Base-by-base conservation (phyloP, 129 eudicot genomes). In the Flaveria bidentis region DNA sequence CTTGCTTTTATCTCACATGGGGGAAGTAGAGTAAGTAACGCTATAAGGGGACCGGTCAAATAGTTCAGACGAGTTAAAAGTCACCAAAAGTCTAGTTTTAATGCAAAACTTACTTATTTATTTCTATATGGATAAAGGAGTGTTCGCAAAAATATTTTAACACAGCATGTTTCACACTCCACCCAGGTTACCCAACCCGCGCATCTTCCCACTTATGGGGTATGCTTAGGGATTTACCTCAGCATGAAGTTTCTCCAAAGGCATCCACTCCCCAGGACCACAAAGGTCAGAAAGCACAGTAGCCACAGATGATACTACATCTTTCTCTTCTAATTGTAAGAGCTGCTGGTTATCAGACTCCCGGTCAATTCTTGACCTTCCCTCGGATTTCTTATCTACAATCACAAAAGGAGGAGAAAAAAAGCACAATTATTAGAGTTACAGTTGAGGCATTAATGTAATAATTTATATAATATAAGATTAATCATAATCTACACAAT, bases 251-350 rank as follows among this genome's bases (percentile, higher is more conserved):
- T 87, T 93, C 87, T 93, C 98, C 97, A 93, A 84, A 2, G 98
- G 86, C 98, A 93, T 93, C 97, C 97, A 93, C 58, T 93, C 97
- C 60, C 98, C 96, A 52, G 98, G 98, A 70, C 97, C 93, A 69
- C 98, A 93, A 52, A 91, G 85, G 78, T 93, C 98, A 62, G 97
- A 93, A 14, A 93, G 86, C 71, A 88, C 96, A 56, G 92, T 93
- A 10, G 97, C 98, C 45, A 93, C 98, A 79, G 96, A 93, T 52
- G 97, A 87, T 68, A 93, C 92, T 15, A 93, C 96, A 42, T 88
- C 93, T 85, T 91, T 93, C 81, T 93, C 98, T 80, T 93, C 97
- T 74, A 91, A 72, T 78, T 80, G 96, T 86, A 91, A 84, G 50
- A 93, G 97, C 82, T 93, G 97, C 57, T 85, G 91, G 74, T 88